Evolutionary conservation across 257 asterid genomes (phyloP).

Genomic region (Jasminum sambac): DNA sequence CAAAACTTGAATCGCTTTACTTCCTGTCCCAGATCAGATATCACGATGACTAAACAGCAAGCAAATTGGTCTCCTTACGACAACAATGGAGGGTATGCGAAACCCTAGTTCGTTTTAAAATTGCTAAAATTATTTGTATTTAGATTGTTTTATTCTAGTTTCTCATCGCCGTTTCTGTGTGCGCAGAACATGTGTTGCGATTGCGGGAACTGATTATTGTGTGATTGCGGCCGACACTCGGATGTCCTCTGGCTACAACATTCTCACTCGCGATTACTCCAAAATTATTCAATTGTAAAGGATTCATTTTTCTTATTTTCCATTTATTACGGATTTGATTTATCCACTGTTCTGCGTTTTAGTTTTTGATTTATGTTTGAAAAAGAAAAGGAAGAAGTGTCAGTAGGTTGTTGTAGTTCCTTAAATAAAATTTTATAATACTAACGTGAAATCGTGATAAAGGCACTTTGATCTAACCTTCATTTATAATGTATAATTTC

Average conservation of each 20-base stretch:
- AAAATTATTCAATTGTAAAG: conserved; percentile 73
- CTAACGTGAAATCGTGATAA: neutral
- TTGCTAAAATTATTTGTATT: neutral
- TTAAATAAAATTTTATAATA: neutral
- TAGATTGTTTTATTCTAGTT: conserved; percentile 2
- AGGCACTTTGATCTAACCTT: neutral
- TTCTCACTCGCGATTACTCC: conserved; percentile 95
- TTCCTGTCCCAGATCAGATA: conserved; percentile 18
- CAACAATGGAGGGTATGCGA: conserved; percentile 89
- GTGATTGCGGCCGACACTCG: conserved; percentile 96
- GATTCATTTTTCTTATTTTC: neutral
- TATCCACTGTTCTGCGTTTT: neutral
- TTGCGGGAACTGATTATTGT: conserved; percentile 94
- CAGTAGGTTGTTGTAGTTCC: neutral
- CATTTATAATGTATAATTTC: neutral
- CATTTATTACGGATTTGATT: conserved; percentile 2
- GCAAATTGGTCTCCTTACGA: conserved; percentile 95
- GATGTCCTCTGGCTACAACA: conserved; percentile 75
- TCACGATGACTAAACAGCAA: conserved; percentile 72
- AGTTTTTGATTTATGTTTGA: neutral
- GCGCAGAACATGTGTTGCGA: conserved; percentile 84
- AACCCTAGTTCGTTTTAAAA: conserved; percentile 30
- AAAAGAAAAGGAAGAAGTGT: neutral
- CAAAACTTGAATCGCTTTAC: conserved; percentile 1
- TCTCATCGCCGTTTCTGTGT: conserved; percentile 1